These are phyloP conservation scores for Herpomyces periplanetae DNA, from an alignment of 2,329 filamentous ascomycete genomes.

Conservation along the genomic window DNA sequence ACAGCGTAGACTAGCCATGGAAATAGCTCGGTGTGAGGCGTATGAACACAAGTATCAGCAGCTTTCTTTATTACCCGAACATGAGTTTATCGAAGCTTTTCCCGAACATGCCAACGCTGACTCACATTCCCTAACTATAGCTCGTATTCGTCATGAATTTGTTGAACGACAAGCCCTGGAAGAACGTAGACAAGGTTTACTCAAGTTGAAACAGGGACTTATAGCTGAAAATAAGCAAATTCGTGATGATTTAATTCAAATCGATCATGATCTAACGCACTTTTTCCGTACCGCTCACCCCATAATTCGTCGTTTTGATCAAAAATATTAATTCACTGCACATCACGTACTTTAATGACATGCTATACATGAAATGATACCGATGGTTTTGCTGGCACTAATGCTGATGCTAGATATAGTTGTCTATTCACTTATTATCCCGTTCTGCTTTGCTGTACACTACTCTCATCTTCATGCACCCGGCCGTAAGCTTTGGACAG, in stretches of 20 bases:
- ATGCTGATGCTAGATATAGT: too few relatives aligned
- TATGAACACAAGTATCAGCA: slow-evolving; percentile 79
- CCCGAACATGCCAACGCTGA: slow-evolving; percentile 31
- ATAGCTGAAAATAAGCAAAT: slow-evolving; percentile 52
- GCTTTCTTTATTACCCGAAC: slow-evolving; percentile 41
- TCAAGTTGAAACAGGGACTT: slow-evolving; percentile 23
- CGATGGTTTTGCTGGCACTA: too few relatives aligned
- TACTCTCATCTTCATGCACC: too few relatives aligned
- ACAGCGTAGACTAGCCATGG: slow-evolving; percentile 51
- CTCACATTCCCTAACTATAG: slow-evolving; percentile 50
- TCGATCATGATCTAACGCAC: slow-evolving; percentile 69
- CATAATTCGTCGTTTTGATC: too few relatives aligned
- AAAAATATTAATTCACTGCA: too few relatives aligned
- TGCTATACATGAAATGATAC: too few relatives aligned
- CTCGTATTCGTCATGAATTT: slow-evolving; percentile 63
- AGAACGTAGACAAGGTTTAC: slow-evolving; percentile 24
- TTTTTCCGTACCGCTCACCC: too few relatives aligned
- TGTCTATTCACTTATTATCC: too few relatives aligned
- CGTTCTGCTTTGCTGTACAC: too few relatives aligned
- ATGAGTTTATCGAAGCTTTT: slow-evolving; percentile 36
- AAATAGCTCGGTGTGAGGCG: slow-evolving; percentile 59
- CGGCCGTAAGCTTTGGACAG: too few relatives aligned
- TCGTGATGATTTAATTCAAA: slow-evolving; percentile 58
- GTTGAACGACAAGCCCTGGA: slow-evolving; percentile 49
- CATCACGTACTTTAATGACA: too few relatives aligned